Base-by-base conservation (phyloP, 2,329 filamentous ascomycete species). In the Cephalotrichum gorgonifer region DNA sequence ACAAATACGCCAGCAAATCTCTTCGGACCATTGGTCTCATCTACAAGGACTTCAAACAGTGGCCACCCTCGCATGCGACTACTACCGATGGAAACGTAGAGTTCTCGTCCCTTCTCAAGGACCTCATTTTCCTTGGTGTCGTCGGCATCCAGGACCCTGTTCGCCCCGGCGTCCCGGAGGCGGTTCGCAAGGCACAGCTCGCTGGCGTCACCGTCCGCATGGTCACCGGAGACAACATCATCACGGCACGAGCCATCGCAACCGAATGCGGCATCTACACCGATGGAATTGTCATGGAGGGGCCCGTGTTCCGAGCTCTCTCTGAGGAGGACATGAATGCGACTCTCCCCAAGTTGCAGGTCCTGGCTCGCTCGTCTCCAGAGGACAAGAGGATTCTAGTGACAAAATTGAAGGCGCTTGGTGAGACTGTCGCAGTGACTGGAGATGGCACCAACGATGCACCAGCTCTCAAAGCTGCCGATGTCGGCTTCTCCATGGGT, bases 1-100 rank as follows among this genome's bases (percentile, higher is more conserved):
- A 76, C 47, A 69, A 70, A 3, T 83, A 82, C 55, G 79, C 79
- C 12, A 70, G 70, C 22, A 69, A 76, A 33, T 87, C 85, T n/a
- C 74, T 91, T 12, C 80, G 86, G 44, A 88, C 85, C 0, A 88
- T 91, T 49, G 85, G 79, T 20, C 72, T 90, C 53, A 74, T 86
- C 5, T 89, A 86, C 63, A 76, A 78, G 43, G 87, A 91, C 54
- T 88, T 86, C 86, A n/a, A 38, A 8, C 14, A 38, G 14, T 38
- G 82, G 75, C 85, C 86, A 22, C 83, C 73, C 20, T 77, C 84
- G 53, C 68, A 75, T 46, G 80, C 74, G n/a, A 66, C 75, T 12
- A 9, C 15, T 17, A 15, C 33, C 33, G 33, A 38, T 17, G 33
- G 33, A 4, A n/a, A 38, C 14, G 33, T 38, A 14, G 80, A 86